Percentiles rank a stretch among this genome's conserved stretches.
phyloP scores from a whole-genome alignment of 352 stramenopile species.

The Phytophthora pisi region DNA sequence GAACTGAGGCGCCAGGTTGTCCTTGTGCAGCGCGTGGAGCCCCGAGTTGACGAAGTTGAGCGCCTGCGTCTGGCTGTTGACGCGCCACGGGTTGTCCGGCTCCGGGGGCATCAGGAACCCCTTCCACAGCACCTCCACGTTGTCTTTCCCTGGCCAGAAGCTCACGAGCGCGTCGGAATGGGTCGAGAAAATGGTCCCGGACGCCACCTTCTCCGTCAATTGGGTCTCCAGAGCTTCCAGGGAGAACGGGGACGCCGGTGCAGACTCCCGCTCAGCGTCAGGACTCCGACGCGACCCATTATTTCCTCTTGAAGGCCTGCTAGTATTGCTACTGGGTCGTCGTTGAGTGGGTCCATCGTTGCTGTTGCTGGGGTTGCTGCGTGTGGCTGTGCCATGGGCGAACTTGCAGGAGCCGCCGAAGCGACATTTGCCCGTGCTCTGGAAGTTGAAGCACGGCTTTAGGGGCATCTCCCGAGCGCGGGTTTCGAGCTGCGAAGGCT shows the following conservation, averaged over 20 bases:
- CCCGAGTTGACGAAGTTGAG: conserved; percentile 51
- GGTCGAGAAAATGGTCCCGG: conserved; percentile 21
- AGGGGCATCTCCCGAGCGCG: conserved; percentile 12
- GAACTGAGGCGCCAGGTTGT: conserved; percentile 37
- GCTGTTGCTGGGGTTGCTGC: no score
- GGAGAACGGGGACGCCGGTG: conserved; percentile 20
- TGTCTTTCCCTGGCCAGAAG: conserved; percentile 29
- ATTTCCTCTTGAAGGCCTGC: not conserved
- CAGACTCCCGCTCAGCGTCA: not conserved
- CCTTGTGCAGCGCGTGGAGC: conserved; percentile 42
- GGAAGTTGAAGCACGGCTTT: conserved; percentile 32
- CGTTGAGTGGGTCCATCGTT: not conserved
- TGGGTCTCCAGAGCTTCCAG: conserved; percentile 21
- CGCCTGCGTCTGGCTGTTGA: conserved; percentile 42
- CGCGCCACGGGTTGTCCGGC: conserved; percentile 16
- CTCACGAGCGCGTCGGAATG: conserved; percentile 36
- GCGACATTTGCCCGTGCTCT: conserved; percentile 27
- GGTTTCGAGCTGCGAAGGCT: not conserved
- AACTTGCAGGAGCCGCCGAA: conserved; percentile 34
- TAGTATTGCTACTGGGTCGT: not conserved
- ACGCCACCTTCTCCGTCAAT: conserved; percentile 28
- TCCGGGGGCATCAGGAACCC: conserved; percentile 33
- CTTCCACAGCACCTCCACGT: conserved; percentile 39
- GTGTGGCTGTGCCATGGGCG: conserved; percentile 4
- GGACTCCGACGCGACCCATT: not conserved